Base-by-base conservation (phyloP, 805 yeast genomes). In the Starmerella stellata region DNA sequence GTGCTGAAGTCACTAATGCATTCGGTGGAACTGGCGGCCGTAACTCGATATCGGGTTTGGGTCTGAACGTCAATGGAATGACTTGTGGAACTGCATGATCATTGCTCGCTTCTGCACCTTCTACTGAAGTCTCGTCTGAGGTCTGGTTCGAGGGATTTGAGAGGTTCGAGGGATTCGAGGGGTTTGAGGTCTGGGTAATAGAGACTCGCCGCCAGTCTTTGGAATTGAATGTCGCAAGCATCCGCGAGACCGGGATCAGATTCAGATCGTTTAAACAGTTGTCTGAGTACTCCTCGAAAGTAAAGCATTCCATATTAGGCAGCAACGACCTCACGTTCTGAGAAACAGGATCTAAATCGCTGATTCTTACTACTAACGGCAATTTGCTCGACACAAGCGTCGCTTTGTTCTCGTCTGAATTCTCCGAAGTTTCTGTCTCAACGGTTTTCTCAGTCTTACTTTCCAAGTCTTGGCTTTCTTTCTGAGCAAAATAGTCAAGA, bases 11-110 rank as follows among this genome's bases (percentile, higher is more conserved):
- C 52, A 81, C 79, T 50, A 76, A 74, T 42, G 80, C 60, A 5
- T 79, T 69, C 3, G 98, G 98, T 0, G 96, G 96, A 37, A 70
- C 69, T 4, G 98, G 98, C 0, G 98, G 95, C 45, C 77, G 74
- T 36, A 85, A 63, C 38, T 50, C 53, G 17, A 35, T 36, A 18
- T 49, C 52, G 11, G 50, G 45, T 33, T 44, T 44, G 14, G 42
- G 11, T 30, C 28, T 35, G 19, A 52, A 55, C 30, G 37, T 40
- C 17, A 40, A 38, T 20, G 19, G 34, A 5, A 31, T 37, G 21
- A 11, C 30, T n/a, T n/a, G n/a, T n/a, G 35, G 36, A 41, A 24
- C 8, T n/a, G n/a, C n/a, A n/a, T n/a, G n/a, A n/a, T n/a, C n/a
- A n/a, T n/a, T n/a, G n/a, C n/a, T n/a, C n/a, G n/a, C n/a, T n/a